Evolutionary conservation across 1,284 basidiomycete genomes (phyloP), one percentile per base, ranked within the genome.

Genomic region (Termitomyces sp.): DNA sequence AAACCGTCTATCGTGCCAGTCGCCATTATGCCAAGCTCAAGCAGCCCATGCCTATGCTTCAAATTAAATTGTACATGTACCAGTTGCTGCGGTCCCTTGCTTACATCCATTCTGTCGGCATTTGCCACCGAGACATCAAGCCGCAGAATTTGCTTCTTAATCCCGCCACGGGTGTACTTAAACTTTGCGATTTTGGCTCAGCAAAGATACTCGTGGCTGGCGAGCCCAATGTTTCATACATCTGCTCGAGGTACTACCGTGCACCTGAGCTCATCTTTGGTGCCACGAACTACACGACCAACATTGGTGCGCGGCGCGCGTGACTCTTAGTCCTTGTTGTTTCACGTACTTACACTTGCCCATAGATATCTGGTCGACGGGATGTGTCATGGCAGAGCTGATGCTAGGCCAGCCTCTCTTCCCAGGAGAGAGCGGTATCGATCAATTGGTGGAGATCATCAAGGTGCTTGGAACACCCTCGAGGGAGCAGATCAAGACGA

Each of bases 271-370:
- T 99, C 68, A 99, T 99, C 70, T 99, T 99, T 69, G 96, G 96
- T 50, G 96, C 96, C 34, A 99, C 97, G 56, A 99, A 99, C 79
- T 99, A 99, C 79, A 97, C 95, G n/a, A 99, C 96, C 62, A 97
- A 97, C 72, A 99, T 99, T 66, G 94, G 93, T 92, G 62, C 63
- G 88, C 77, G 42, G 62, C 63, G 88, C 77, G 42, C 41, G 46
- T 49, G 49, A 31, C 41, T 46, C 21, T 44, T n/a, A 44, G 33
- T 46, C 57, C 39, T 48, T 46, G n/a, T 46, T 13, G n/a, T 13
- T 49, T 44, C 39, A n/a, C 49, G 35, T 55, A 40, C 51, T 54
- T 50, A 49, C 38, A 19, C 42, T 26, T 24, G 16, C 10, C n/a
- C 14, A 13, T 62, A 93, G 94, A 99, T 72, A 96, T 99, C 65